These are phyloP conservation scores for Cutaneotrichosporon sp. DNA, from an alignment of 1,284 basidiomycete genomes.

Conservation along the genomic window DNA sequence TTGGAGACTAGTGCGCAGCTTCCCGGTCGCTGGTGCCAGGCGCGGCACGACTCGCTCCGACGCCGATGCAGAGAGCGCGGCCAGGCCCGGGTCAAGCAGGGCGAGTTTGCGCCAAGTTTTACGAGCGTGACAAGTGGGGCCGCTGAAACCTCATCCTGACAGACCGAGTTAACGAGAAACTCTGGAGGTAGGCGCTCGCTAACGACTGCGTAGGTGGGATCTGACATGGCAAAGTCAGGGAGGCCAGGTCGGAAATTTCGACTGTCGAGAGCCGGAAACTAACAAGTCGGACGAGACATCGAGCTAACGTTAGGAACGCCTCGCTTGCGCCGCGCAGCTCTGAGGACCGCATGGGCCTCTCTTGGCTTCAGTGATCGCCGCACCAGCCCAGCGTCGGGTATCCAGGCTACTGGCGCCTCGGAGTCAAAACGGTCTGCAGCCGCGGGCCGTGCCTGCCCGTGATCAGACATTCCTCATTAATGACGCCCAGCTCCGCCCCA, in stretches of 20 bases:
- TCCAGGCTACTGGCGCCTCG: neutral
- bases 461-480: constrained; percentile 1
- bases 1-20: no score
- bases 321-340: neutral
- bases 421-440: neutral
- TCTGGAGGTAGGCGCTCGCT: no score
- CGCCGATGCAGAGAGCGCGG: no score
- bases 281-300: neutral
- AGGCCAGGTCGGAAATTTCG: neutral
- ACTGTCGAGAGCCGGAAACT: neutral
- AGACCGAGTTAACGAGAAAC: neutral
- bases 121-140: neutral
- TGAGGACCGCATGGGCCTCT: neutral
- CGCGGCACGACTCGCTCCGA: no score
- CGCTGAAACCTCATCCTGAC: neutral
- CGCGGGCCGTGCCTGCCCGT: neutral
- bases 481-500: neutral
- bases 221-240: neutral
- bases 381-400: neutral
- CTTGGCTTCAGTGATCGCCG: neutral
- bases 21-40: no score
- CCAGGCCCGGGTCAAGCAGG: no score
- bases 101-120: no score
- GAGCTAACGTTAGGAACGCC: neutral
- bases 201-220: no score